These are phyloP conservation scores for Aspergillus sergii DNA, from an alignment of 2,329 filamentous ascomycete genomes.

Conservation along the genomic window DNA sequence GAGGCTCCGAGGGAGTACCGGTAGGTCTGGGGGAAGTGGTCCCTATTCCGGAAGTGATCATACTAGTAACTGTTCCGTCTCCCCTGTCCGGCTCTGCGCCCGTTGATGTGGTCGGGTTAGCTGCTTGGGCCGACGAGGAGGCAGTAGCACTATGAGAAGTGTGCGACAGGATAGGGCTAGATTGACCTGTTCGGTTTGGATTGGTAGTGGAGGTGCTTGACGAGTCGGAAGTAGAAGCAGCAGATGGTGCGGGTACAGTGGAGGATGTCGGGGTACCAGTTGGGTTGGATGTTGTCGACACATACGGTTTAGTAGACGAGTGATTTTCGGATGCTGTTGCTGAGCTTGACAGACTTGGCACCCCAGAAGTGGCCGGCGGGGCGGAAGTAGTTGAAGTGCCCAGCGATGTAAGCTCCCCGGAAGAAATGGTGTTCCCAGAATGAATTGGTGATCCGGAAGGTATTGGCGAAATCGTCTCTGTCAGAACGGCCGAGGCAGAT, in stretches of 20 bases:
- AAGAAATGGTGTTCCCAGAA: constrained; percentile 3
- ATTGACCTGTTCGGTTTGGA: not conserved
- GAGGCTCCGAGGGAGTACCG: constrained; percentile 21
- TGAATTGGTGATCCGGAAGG: not conserved
- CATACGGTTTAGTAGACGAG: not conserved
- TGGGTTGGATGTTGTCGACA: not conserved
- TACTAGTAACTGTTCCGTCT: constrained; percentile 6
- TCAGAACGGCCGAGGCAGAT: not conserved
- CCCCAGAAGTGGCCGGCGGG: not conserved
- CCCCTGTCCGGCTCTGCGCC: constrained; percentile 9
- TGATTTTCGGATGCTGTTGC: not conserved
- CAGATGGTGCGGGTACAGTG: not conserved
- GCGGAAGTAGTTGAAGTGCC: not conserved
- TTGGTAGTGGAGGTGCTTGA: not conserved
- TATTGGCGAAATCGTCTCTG: not conserved
- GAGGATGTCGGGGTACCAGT: not conserved
- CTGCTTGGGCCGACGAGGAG: constrained; percentile 5
- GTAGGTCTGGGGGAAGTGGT: constrained; percentile 17
- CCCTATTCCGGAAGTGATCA: constrained; percentile 12
- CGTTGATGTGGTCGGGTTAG: not conserved
- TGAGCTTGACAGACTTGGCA: not conserved
- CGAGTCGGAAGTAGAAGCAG: constrained; percentile 3
- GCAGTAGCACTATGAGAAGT: not conserved
- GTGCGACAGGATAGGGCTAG: not conserved
- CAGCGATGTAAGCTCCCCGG: not conserved